Conservation (phyloP, 108 stramenopile species). For the Cylindrotheca fusiformis region DNA sequence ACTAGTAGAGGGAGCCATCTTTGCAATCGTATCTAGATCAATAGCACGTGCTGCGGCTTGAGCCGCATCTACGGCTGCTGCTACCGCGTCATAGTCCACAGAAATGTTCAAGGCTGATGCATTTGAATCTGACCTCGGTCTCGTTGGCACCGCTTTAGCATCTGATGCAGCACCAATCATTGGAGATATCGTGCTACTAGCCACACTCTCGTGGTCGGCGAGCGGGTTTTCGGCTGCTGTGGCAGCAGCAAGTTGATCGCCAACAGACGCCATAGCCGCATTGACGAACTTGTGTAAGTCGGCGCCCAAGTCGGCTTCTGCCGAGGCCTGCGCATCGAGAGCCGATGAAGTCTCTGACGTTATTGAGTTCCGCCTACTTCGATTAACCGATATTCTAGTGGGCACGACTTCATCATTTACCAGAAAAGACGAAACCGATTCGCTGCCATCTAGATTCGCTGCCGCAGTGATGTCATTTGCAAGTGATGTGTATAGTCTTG, state of each 20-base stretch:
- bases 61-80: constrained; percentile 73
- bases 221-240: constrained; percentile 21
- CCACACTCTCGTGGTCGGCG: constrained; percentile 26
- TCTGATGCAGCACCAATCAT: constrained; percentile 41
- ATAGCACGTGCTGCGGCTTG: constrained; percentile 65
- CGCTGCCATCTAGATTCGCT: constrained; percentile 34
- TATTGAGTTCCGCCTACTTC: constrained; percentile 57
- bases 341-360: constrained; percentile 42
- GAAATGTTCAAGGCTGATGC: constrained; percentile 37
- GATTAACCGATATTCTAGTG: constrained; percentile 27
- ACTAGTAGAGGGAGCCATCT: constrained; percentile 6
- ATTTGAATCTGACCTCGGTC: constrained; percentile 30
- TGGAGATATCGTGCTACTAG: constrained; percentile 36
- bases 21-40: constrained; percentile 47
- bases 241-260: constrained; percentile 44
- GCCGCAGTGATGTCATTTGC: constrained; percentile 63
- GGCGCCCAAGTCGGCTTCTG: constrained; percentile 31
- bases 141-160: not conserved
- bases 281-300: constrained; percentile 46
- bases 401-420: constrained; percentile 29
- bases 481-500: constrained; percentile 23
- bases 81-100: constrained; percentile 79
- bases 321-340: constrained; percentile 40
- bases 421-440: constrained; percentile 34
- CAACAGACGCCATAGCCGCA: constrained; percentile 47